A percentile compares a stretch with the other conserved stretches of the same genome.
Evolutionary conservation across 2,329 filamentous ascomycete species (phyloP).

Genomic region (Colletotrichum australisinense): DNA sequence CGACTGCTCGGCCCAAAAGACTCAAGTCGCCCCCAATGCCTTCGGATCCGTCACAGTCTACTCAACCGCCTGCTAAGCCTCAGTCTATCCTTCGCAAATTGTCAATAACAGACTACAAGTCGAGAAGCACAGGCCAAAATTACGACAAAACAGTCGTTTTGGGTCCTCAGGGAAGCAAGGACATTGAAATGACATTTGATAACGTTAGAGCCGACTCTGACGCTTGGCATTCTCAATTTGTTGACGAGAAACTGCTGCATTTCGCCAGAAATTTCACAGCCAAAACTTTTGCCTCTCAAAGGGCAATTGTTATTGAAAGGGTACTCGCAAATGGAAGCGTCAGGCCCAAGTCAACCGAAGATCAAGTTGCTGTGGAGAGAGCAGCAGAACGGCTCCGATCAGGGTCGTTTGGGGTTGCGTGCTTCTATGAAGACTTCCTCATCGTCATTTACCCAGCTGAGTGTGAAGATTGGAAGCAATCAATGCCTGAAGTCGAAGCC

Average conservation of each 20-base stretch:
- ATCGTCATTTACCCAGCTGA: conserved; percentile 53
- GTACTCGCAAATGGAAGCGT: conserved; percentile 34
- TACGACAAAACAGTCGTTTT: conserved; percentile 24
- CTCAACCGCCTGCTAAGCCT: neutral
- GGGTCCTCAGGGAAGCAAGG: conserved; percentile 17
- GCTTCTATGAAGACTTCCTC: conserved; percentile 44
- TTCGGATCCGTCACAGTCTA: neutral
- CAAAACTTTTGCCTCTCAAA: conserved; percentile 42
- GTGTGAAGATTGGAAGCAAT: conserved; percentile 48
- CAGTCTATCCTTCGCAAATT: conserved; percentile 10
- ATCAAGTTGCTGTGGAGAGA: conserved; percentile 38
- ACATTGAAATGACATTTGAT: conserved; percentile 29
- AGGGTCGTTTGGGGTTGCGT: conserved; percentile 50
- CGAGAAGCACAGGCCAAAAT: conserved; percentile 5
- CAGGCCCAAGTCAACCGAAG: neutral
- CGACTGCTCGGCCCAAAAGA: conserved; percentile 28
- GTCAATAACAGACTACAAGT: conserved; percentile 27
- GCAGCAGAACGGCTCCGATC: conserved; percentile 49
- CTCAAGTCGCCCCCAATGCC: conserved; percentile 21
- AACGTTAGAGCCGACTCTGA: conserved; percentile 16
- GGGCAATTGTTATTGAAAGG: neutral
- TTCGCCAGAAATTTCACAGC: conserved; percentile 51
- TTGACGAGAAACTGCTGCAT: conserved; percentile 38
- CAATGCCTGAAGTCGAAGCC: conserved; percentile 35
- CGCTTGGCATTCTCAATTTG: conserved; percentile 44